A percentile compares a stretch with the other conserved stretches of the same genome.
Evolutionary conservation across 805 yeast genomes (phyloP).

Genomic region (Ogataea saltuana): DNA sequence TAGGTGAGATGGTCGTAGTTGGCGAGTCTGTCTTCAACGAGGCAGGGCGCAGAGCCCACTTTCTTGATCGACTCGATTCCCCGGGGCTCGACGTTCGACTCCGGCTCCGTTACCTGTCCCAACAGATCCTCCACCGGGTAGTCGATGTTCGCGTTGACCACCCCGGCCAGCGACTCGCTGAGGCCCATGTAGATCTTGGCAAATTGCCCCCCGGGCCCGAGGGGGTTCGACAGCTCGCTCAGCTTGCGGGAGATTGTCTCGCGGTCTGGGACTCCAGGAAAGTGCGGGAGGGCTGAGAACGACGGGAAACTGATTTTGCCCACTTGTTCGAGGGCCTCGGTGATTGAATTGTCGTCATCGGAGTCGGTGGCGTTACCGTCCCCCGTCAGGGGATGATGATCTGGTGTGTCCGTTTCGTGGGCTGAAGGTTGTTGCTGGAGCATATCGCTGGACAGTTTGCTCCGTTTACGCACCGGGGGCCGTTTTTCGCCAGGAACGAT

Average conservation of each 20-base stretch:
- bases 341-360: slow-evolving; percentile 41
- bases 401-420: no score
- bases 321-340: slow-evolving; percentile 51
- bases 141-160: slow-evolving; percentile 48
- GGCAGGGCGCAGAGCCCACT: slow-evolving; percentile 12
- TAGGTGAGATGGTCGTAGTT: slow-evolving; percentile 32
- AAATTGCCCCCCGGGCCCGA: slow-evolving; percentile 23
- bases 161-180: slow-evolving; percentile 37
- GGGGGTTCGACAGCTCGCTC: slow-evolving; percentile 25
- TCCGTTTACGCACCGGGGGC: no score
- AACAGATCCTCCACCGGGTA: slow-evolving; percentile 50
- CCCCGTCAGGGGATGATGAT: no score
- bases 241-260: slow-evolving; percentile 29
- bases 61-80: slow-evolving; percentile 22
- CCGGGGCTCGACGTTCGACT: slow-evolving; percentile 18
- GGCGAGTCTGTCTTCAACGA: slow-evolving; percentile 14
- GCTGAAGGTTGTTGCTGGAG: no score
- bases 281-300: slow-evolving; percentile 31
- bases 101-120: slow-evolving; percentile 19
- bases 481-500: no score
- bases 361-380: slow-evolving; percentile 13
- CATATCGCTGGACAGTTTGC: no score
- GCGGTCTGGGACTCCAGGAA: slow-evolving; percentile 31
- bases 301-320: slow-evolving; percentile 41
- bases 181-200: slow-evolving; percentile 28